Base-by-base conservation (phyloP, 1,284 basidiomycete genomes). In the Thelephora terrestris region DNA sequence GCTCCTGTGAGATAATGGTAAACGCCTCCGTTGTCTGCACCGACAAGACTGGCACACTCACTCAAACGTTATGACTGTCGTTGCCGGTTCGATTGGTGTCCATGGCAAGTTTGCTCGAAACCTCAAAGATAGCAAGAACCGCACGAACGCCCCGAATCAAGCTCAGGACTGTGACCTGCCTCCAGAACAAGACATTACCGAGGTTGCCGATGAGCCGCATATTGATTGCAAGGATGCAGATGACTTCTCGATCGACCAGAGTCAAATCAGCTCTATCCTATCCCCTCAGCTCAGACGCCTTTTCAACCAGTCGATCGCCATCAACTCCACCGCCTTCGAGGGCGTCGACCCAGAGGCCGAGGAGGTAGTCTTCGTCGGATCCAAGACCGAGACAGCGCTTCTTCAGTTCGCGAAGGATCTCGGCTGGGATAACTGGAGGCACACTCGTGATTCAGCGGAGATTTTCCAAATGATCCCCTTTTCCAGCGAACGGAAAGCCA, bases 1-100 rank as follows among this genome's bases (percentile, higher is more conserved):
- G 91, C 12, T 92, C 91, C 24, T 99, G 95, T 67, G 95, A 98
- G 72, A 98, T 91, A 5, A 99, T 98, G 94, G 95, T 90, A 29
- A 97, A 98, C 62, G 90, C 93, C 12, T 95, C 87, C 21, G 94
- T 97, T 53, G 94, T 99, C 55, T 97, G 93, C 70, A 97, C 93
- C 20, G 92, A 96, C 73, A 97, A 97, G 72, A 95, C 93, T 1
- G 90, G 90, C 44, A 88, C 92, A 7, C 80, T 93, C 20, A 98
- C 95, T 0, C 87, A 92, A 98, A 98, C 71, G 74, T 73, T 59
- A 99, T 99, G 95, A 81, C 83, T n/a, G 87, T 99, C 58, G 95
- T 99, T 46, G 93, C 95, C 14, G 95, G 95, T 35, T 92, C 92
- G 25, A 73, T 98, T 48, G 95, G 95, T 34, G 80, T 96, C 46